Evolutionary conservation across 163 green algal genomes (phyloP), one percentile per base, ranked within the genome.

Genomic region (Prototheca wickerhamii): DNA sequence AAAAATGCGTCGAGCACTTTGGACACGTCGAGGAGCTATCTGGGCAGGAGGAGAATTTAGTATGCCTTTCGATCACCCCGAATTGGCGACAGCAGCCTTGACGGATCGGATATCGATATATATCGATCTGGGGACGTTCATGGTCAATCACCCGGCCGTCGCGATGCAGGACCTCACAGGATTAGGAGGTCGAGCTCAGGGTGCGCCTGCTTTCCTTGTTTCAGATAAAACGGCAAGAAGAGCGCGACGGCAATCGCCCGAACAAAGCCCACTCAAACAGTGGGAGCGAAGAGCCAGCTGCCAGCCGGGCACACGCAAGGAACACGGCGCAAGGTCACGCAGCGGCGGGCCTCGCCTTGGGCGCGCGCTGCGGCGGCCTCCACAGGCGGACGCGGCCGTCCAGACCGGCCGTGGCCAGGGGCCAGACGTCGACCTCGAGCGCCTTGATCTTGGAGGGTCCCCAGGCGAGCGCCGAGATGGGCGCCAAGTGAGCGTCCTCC

Each of bases 301-400:
- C 42, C 42, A n/a, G 15, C 15, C 42, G 42, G 42, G 15, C 15
- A 18, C 42, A 15, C 15, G 15, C 42, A 51, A 15, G 15, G 42
- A 18, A 15, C 42, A 15, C 42, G 42, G 18, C 42, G 42, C 42
- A 51, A 15, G 42, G 15, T 18, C 15, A 18, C 15, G 42, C 42
- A 18, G 15, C 42, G 15, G 18, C 42, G 42, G 15, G 12, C 25
- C 49, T 30, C 53, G 23, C 33, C 43, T 58, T 44, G 25, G 23
- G 12, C 15, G 12, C 18, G 23, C 46, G 46, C 20, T 58, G 34
- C 0, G 60, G 67, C 1, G 51, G 42, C 1, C 73, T 32, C 82
- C 82, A 89, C 8, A 89, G 54, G 3, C 80, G 66, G 44, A 84
- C 78, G 4, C 76, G 63, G 56, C 74, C 77, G 68, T 89, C 82